These are phyloP conservation scores for Xylariaceae sp. DNA, from an alignment of 2,329 filamentous ascomycete genomes.

Conservation along the genomic window DNA sequence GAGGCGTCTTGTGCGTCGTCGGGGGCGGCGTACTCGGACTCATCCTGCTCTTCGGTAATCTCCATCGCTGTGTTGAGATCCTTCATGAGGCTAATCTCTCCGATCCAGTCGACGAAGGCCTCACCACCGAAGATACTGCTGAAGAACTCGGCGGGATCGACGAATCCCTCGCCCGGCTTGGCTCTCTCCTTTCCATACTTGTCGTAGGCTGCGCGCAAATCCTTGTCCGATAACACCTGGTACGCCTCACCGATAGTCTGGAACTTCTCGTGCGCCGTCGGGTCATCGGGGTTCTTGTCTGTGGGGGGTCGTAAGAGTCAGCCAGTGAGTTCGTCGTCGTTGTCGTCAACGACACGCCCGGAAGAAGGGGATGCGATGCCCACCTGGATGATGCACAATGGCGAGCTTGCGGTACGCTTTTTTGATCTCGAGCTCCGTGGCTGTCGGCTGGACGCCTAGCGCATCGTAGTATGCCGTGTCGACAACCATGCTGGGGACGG, in stretches of 20 bases:
- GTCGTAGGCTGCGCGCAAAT: slow-evolving; percentile 88
- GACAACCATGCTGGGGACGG: slow-evolving; percentile 62
- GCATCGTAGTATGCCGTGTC: slow-evolving; percentile 87
- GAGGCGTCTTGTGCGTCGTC: slow-evolving; percentile 44
- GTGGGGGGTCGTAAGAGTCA: slow-evolving; percentile 11
- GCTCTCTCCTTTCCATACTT: slow-evolving; percentile 95
- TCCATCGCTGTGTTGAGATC: slow-evolving; percentile 98
- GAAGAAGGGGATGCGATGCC: slow-evolving; percentile 21
- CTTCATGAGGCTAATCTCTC: slow-evolving; percentile 98
- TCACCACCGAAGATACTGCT: slow-evolving; percentile 97
- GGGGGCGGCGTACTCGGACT: slow-evolving; percentile 52
- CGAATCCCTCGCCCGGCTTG: slow-evolving; percentile 85
- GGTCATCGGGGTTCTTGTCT: slow-evolving; percentile 98
- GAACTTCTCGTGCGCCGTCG: slow-evolving; percentile 88
- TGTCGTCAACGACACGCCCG: too few relatives aligned
- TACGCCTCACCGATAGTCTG: slow-evolving; percentile 75
- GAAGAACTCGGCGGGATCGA: slow-evolving; percentile 96
- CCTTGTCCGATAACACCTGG: slow-evolving; percentile 78
- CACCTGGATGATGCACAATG: slow-evolving; percentile 86
- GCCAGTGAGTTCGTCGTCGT: slow-evolving; percentile 7
- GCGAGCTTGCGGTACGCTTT: slow-evolving; percentile 94
- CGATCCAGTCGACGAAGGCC: slow-evolving; percentile 92
- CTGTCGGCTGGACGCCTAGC: slow-evolving; percentile 76
- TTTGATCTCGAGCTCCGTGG: slow-evolving; percentile 89
- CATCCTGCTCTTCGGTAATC: slow-evolving; percentile 68